Conservation (phyloP, 768 basidiomycete species). For the Podaxis sp. region DNA sequence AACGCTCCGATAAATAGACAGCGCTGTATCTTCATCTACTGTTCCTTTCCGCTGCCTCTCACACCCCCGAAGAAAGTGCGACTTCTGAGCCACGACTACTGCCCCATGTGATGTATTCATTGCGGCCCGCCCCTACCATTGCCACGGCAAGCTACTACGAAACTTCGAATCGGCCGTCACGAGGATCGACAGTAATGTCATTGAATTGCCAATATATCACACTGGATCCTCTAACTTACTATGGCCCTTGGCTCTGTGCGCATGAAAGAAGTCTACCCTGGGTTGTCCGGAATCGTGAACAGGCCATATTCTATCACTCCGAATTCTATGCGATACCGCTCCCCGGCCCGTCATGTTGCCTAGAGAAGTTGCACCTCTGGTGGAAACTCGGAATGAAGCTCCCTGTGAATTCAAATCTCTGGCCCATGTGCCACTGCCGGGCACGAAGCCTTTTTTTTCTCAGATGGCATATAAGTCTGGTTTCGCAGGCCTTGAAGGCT, state of each 20-base stretch:
- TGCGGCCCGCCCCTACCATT: background rate
- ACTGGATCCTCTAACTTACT: background rate
- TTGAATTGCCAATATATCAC: background rate
- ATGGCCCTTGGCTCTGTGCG: background rate
- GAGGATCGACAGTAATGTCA: background rate
- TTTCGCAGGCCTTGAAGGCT: background rate
- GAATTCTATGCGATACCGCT: background rate
- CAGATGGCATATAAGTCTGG: background rate
- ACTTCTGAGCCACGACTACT: background rate
- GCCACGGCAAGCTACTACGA: background rate
- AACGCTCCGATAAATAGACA: background rate
- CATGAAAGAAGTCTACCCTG: background rate
- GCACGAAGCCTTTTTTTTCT: background rate
- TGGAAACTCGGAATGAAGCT: slow-evolving; percentile 4
- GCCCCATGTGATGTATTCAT: slow-evolving; percentile 6
- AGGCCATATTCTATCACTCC: background rate
- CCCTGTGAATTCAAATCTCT: background rate
- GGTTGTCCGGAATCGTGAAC: background rate
- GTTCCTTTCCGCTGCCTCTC: background rate
- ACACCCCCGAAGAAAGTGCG: slow-evolving; percentile 3
- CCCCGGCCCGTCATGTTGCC: background rate
- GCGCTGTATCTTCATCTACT: background rate
- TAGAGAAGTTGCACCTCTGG: background rate
- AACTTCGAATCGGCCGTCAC: slow-evolving; percentile 4
- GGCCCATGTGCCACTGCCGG: background rate